Conservation (phyloP, 305 asterid species). For the Fraxinus angustifolia region DNA sequence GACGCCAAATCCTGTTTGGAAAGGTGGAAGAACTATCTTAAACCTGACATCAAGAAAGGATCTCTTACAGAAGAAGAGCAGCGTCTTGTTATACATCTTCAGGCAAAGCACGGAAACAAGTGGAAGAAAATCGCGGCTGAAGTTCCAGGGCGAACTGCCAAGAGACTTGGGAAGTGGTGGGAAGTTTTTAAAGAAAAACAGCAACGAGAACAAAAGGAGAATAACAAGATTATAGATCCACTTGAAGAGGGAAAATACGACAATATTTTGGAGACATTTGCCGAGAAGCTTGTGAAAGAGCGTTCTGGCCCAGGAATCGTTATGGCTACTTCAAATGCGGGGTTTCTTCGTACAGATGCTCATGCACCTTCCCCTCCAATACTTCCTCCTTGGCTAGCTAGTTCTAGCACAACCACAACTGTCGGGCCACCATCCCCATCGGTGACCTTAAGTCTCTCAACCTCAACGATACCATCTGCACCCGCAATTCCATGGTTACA, state of each 20-base stretch:
- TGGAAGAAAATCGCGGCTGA: conserved; percentile 11
- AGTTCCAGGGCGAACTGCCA: conserved; percentile 12
- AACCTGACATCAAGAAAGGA: conserved; percentile 12
- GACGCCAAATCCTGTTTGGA: conserved; percentile 16
- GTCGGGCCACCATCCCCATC: neutral
- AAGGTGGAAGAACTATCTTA: conserved; percentile 11
- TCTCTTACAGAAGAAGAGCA: conserved; percentile 15
- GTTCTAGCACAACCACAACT: neutral
- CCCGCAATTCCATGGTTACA: neutral
- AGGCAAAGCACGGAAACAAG: neutral
- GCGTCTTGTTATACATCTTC: conserved; percentile 9
- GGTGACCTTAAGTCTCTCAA: neutral
- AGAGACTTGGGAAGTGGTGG: conserved; percentile 16
- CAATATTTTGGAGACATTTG: neutral
- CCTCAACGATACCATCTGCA: neutral
- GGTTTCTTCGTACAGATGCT: neutral
- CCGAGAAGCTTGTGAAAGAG: neutral
- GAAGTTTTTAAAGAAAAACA: conserved; percentile 12
- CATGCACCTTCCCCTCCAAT: neutral
- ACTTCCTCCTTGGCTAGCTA: neutral
- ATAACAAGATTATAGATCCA: neutral
- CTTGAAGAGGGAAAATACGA: neutral
- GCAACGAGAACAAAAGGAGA: neutral
- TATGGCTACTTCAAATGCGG: neutral
- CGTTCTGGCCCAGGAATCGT: neutral